phyloP scores from a whole-genome alignment of 106 monocot species.

The Dendrobium nobile region DNA sequence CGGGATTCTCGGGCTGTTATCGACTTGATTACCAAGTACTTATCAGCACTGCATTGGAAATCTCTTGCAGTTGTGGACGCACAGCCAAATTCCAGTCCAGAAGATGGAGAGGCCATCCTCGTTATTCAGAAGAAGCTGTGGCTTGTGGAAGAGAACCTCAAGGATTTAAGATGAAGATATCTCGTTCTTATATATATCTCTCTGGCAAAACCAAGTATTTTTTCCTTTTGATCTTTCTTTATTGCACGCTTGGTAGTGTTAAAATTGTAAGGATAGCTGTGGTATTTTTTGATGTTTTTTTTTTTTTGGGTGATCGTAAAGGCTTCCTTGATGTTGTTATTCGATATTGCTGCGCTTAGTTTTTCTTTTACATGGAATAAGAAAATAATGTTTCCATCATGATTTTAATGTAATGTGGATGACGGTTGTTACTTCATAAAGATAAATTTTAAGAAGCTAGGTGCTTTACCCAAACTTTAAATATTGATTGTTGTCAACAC shows the following conservation, averaged over 20 bases:
- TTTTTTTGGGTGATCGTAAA: too few species aligned
- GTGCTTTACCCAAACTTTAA: too few species aligned
- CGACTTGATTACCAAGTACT: slow-evolving; percentile 52
- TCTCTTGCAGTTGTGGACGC: slow-evolving; percentile 24
- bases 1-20: slow-evolving; percentile 54
- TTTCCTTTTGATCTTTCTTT: not conserved
- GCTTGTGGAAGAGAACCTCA: slow-evolving; percentile 22
- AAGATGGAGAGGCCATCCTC: slow-evolving; percentile 44
- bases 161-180: slow-evolving; percentile 16
- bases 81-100: slow-evolving; percentile 30
- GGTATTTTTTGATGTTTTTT: not conserved
- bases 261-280: not conserved
- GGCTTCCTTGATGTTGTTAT: too few species aligned
- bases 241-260: not conserved
- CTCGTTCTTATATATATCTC: not conserved
- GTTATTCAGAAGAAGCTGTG: slow-evolving; percentile 66
- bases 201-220: not conserved
- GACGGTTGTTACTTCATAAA: too few species aligned
- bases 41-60: slow-evolving; percentile 65
- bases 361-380: too few species aligned
- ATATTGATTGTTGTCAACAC: too few species aligned
- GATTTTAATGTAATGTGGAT: too few species aligned
- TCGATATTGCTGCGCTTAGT: too few species aligned
- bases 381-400: too few species aligned
- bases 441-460: too few species aligned